Evolutionary conservation across 345 rosid species (phyloP), one percentile per base, ranked within the genome.

Genomic region (Ricinus communis): DNA sequence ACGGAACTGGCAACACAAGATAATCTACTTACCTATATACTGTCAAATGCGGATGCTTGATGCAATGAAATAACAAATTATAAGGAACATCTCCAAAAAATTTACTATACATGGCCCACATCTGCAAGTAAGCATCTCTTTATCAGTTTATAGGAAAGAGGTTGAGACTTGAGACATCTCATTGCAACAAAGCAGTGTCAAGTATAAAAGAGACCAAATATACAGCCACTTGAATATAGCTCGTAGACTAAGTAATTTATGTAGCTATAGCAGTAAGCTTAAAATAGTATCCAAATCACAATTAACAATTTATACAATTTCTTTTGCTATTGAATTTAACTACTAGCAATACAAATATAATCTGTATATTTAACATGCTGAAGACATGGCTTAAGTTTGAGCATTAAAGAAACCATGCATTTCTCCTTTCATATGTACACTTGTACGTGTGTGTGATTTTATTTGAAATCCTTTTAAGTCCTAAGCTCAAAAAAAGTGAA

Each of bases 41-140:
- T 6, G 90, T 84, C 71, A 92, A 76, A 69, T 78, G 57, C 30
- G 91, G 88, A 80, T 90, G 91, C 82, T 80, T 84, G 57, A 86
- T 52, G 79, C 92, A 76, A 31, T 57, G 58, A 33, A 88, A 56
- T 65, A 90, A 78, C 76, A 90, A 53, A 65, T 83, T 80, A 71
- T 74, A 76, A 8, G 96, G 92, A 70, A 88, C 55, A 51, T 78
- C 72, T 74, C 72, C 69, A 74, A 90, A 90, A 76, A 6, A 66
- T 41, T 80, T 78, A 72, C 77, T 79, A 79, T 84, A 80, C 58
- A 69, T 71, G 27, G 85, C 76, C 82, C 80, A 68, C 91, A 88
- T 87, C 96, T 92, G 90, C 82, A 80, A 80, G 69, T 54, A 79
- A 27, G 28, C 9, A 73, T 68, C 51, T 36, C n/a, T 30, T 65